phyloP scores from a whole-genome alignment of 495 filamentous ascomycete species.

The Tuber calosporum region DNA sequence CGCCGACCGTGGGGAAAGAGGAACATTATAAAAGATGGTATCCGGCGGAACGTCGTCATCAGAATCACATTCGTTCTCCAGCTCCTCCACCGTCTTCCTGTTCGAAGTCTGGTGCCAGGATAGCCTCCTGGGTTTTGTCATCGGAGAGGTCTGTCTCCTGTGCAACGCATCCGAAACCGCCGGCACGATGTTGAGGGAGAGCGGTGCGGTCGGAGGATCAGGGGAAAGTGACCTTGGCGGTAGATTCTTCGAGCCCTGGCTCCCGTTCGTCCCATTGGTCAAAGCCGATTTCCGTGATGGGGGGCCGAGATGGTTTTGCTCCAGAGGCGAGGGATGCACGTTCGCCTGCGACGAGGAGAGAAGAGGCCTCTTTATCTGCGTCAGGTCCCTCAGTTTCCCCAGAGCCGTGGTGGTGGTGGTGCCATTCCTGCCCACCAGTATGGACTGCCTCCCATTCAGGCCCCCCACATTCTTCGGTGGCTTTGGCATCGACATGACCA shows the following conservation, averaged over 20 bases:
- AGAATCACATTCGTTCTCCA: constrained; percentile 75
- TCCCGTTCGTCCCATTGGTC: constrained; percentile 11
- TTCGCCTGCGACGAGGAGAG: constrained; percentile 29
- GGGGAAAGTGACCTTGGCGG: constrained; percentile 23
- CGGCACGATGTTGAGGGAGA: constrained; percentile 1
- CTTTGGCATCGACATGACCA: constrained; percentile 15
- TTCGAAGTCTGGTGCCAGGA: constrained; percentile 60
- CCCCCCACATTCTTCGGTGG: constrained; percentile 12
- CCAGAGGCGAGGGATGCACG: constrained; percentile 18
- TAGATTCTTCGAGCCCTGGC: neutral
- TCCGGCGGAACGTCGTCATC: constrained; percentile 93
- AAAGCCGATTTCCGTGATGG: constrained; percentile 21
- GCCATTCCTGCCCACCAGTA: constrained; percentile 7
- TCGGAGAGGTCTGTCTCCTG: constrained; percentile 39
- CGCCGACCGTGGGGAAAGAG: constrained; percentile 74
- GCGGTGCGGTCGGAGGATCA: constrained; percentile 10
- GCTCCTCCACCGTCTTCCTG: constrained; percentile 67
- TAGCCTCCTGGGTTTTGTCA: constrained; percentile 42
- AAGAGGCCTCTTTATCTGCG: constrained; percentile 31
- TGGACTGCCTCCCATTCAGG: constrained; percentile 21
- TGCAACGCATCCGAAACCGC: constrained; percentile 18
- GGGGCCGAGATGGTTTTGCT: constrained; percentile 27
- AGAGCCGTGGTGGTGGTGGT: constrained; percentile 18
- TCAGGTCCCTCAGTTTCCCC: constrained; percentile 41
- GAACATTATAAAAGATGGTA: constrained; percentile 85